Evolutionary conservation across 1,284 basidiomycete species (phyloP).

Genomic region (Cystobasidium slooffiae): DNA sequence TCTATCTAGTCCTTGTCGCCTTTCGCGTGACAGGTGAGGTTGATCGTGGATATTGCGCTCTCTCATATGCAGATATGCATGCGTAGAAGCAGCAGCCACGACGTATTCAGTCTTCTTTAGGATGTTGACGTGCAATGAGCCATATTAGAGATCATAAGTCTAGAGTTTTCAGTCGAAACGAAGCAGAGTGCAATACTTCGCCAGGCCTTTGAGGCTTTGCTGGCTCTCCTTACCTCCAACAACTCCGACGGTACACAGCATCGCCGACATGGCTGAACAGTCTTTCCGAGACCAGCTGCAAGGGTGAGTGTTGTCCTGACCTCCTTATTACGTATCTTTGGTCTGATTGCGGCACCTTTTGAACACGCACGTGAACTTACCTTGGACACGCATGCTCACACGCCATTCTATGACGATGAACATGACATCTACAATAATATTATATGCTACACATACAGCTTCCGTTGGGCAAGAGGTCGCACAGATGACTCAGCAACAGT

Average conservation of each 20-base stretch:
- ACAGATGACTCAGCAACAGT: slow-evolving; percentile 20
- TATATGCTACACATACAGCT: slow-evolving; percentile 6
- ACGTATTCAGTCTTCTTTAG: no score
- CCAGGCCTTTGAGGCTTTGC: no score
- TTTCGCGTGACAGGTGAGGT: background rate
- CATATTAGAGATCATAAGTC: no score
- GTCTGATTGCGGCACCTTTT: background rate
- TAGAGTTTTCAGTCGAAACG: no score
- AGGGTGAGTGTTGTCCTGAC: slow-evolving; percentile 19
- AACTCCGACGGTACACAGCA: background rate
- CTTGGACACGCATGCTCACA: background rate
- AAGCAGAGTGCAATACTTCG: no score
- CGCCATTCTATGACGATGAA: background rate
- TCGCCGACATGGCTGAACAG: slow-evolving; percentile 33
- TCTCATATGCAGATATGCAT: background rate
- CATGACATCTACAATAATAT: background rate
- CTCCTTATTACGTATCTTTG: background rate
- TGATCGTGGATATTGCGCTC: background rate
- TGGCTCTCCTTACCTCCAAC: background rate
- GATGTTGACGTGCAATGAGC: background rate
- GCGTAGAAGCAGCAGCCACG: no score
- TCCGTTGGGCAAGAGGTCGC: slow-evolving; percentile 38
- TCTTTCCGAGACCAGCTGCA: slow-evolving; percentile 42
- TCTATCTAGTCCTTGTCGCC: slow-evolving; percentile 1
- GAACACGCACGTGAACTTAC: slow-evolving; percentile 7